These are phyloP conservation scores for Citrullus colocynthis DNA, from an alignment of 306 rosid species.

Conservation along the genomic window DNA sequence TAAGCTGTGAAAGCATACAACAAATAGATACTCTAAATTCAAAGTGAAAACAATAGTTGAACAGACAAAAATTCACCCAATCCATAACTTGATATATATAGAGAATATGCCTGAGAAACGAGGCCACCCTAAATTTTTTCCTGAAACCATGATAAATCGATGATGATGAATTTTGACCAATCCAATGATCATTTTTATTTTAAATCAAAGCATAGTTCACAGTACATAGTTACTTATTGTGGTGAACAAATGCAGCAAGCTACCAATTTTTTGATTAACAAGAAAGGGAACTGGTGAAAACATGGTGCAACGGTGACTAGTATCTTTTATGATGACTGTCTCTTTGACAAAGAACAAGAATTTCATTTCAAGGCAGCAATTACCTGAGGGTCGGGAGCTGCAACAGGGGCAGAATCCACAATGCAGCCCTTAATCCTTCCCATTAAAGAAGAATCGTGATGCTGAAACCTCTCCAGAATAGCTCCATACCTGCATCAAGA, in stretches of 20 bases:
- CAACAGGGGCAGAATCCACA: slow-evolving; percentile 98
- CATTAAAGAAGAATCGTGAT: slow-evolving; percentile 40
- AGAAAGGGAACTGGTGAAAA: background rate
- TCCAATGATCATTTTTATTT: background rate
- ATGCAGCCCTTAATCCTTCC: slow-evolving; percentile 78
- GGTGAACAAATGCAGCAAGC: background rate
- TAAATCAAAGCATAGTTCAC: background rate
- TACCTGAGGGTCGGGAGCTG: slow-evolving; percentile 83
- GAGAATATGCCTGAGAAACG: background rate
- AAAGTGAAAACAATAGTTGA: background rate
- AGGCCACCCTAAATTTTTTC: background rate
- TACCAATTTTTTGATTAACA: background rate
- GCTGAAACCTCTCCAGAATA: slow-evolving; percentile 61
- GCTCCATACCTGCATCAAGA: slow-evolving; percentile 62
- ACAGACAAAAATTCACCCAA: background rate
- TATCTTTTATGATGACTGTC: background rate
- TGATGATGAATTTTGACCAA: background rate
- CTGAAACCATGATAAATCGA: background rate
- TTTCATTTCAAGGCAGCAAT: background rate
- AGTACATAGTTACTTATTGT: background rate
- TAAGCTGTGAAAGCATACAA: background rate
- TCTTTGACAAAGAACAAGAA: background rate
- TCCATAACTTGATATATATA: background rate
- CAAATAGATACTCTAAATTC: background rate
- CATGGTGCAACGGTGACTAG: background rate